Conservation (phyloP, 192 early-diverging fungal species). For the Backusella australiensis region DNA sequence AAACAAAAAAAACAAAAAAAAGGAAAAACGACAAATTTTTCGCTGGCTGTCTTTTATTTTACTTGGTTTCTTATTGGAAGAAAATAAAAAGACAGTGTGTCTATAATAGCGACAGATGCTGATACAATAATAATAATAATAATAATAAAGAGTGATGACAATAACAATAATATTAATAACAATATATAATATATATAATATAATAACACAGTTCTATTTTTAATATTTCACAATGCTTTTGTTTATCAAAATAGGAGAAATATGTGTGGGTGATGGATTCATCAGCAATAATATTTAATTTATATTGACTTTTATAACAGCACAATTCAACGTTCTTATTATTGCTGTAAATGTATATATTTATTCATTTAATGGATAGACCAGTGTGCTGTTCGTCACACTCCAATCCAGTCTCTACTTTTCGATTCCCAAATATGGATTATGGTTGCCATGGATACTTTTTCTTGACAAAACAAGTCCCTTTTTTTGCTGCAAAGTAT, state of each 20-base stretch:
- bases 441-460: too few relatives aligned
- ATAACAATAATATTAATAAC: background rate
- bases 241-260: constrained; percentile 2
- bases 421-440: too few relatives aligned
- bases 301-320: background rate
- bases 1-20: background rate
- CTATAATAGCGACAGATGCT: background rate
- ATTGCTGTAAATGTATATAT: too few relatives aligned
- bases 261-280: background rate
- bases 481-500: too few relatives aligned
- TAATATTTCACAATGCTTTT: background rate
- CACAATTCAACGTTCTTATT: background rate
- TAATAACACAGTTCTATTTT: background rate
- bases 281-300: background rate
- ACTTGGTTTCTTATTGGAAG: background rate
- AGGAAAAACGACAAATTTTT: background rate
- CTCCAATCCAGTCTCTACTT: too few relatives aligned
- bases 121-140: background rate
- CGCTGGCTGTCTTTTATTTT: background rate
- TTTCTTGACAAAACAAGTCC: too few relatives aligned
- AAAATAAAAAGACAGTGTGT: background rate
- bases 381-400: too few relatives aligned
- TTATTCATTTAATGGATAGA: too few relatives aligned
- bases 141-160: background rate
- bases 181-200: background rate